Evolutionary conservation across 306 rosid genomes (phyloP).

Genomic region (Delonix regia): DNA sequence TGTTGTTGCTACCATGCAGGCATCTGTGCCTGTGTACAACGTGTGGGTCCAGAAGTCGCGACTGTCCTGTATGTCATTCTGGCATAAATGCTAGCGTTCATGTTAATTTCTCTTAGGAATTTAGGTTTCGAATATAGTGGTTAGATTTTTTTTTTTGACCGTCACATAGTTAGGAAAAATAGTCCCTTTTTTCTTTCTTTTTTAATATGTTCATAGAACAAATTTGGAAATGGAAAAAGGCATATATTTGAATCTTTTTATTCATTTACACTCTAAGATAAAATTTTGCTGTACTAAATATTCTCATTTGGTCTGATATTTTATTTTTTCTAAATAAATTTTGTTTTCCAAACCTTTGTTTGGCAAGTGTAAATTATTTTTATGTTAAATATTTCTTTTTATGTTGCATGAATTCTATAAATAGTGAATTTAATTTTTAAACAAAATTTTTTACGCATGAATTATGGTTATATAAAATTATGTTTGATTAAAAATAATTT

Average conservation of each 20-base stretch:
- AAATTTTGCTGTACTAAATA: too few relatives aligned
- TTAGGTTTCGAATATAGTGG: not conserved
- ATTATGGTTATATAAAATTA: too few relatives aligned
- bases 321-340: too few relatives aligned
- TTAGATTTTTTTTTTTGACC: not conserved
- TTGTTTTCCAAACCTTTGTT: too few relatives aligned
- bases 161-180: not conserved
- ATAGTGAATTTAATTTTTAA: too few relatives aligned
- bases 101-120: conserved; percentile 70
- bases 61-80: conserved; percentile 72
- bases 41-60: conserved; percentile 65
- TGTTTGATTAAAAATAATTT: too few relatives aligned
- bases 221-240: not conserved
- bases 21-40: conserved; percentile 75
- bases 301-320: too few relatives aligned
- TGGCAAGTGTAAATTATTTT: too few relatives aligned
- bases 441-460: too few relatives aligned
- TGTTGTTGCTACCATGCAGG: conserved; percentile 82
- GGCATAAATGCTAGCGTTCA: conserved; percentile 67
- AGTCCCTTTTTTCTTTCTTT: not conserved
- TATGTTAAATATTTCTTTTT: too few relatives aligned
- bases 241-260: not conserved
- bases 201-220: not conserved
- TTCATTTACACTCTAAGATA: too few relatives aligned
- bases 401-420: too few relatives aligned